A percentile compares a stretch with the other conserved stretches of the same genome.
Conservation (phyloP, 2,329 filamentous ascomycete genomes). For the Helminthosporium solani region DNA sequence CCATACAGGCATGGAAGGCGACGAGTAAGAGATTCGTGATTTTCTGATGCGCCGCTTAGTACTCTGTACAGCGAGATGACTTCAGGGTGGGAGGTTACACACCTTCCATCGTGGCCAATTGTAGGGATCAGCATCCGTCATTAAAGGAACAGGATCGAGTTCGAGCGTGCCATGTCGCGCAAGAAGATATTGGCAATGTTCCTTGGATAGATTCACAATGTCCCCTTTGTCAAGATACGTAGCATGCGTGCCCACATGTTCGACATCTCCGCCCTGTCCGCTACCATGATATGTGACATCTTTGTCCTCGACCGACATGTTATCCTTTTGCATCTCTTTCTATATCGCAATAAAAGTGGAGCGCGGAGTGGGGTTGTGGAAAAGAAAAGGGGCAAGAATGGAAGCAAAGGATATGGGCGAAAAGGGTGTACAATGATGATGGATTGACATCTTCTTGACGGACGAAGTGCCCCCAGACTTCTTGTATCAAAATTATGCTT, state of each 20-base stretch:
- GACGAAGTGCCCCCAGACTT: too few relatives aligned
- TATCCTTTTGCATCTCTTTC: too few relatives aligned
- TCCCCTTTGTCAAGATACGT: conserved; percentile 30
- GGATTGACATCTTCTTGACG: too few relatives aligned
- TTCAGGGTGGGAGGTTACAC: conserved; percentile 1
- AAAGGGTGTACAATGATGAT: too few relatives aligned
- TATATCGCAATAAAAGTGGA: too few relatives aligned
- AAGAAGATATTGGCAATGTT: conserved; percentile 54
- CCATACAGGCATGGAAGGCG: conserved; percentile 59
- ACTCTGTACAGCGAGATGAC: conserved; percentile 2
- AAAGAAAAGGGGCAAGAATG: too few relatives aligned
- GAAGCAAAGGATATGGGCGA: too few relatives aligned
- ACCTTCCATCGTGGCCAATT: conserved; percentile 58
- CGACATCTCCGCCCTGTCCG: conserved; percentile 21
- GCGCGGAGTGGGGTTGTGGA: too few relatives aligned
- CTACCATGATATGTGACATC: conserved; percentile 8
- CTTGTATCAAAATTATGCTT: too few relatives aligned
- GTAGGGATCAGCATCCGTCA: conserved; percentile 55
- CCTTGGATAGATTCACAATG: conserved; percentile 41
- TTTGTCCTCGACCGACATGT: conserved; percentile 13
- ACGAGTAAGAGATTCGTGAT: conserved; percentile 54
- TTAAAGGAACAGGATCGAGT: conserved; percentile 55
- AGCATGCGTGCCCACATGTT: conserved; percentile 28
- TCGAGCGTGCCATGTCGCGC: conserved; percentile 56
- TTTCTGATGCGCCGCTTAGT: conserved; percentile 50